phyloP scores from a whole-genome alignment of 1,139 yeast genomes.

The Pichia sp. region DNA sequence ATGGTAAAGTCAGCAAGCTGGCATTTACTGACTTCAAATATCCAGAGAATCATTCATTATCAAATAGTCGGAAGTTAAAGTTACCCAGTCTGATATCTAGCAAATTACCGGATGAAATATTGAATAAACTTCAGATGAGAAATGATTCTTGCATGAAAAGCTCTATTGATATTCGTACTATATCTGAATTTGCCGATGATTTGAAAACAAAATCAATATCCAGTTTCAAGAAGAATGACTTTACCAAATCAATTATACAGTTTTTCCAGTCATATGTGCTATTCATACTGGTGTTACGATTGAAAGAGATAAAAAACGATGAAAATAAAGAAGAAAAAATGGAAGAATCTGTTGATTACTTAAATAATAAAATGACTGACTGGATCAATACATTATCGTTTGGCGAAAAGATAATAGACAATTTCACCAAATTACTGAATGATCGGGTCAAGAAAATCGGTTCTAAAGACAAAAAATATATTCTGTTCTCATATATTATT shows the following conservation, averaged over 20 bases:
- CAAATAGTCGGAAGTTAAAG: slow-evolving; percentile 2
- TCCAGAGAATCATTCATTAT: not conserved
- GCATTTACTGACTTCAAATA: slow-evolving; percentile 4
- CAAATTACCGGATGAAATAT: slow-evolving; percentile 5
- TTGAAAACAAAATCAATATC: slow-evolving; percentile 2
- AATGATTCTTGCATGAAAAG: too few relatives aligned
- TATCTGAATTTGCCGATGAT: slow-evolving; percentile 3
- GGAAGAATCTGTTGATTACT: not conserved
- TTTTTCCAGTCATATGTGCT: slow-evolving; percentile 8
- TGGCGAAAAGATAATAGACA: slow-evolving; percentile 10
- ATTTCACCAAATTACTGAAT: slow-evolving; percentile 6
- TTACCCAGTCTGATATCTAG: slow-evolving; percentile 11
- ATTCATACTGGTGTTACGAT: slow-evolving; percentile 3
- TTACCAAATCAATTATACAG: slow-evolving; percentile 2
- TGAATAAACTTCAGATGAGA: not conserved
- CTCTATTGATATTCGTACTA: too few relatives aligned
- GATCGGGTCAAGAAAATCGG: not conserved
- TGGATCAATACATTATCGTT: slow-evolving; percentile 11
- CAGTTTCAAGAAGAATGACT: too few relatives aligned
- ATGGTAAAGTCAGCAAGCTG: not conserved
- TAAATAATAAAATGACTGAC: slow-evolving; percentile 11
- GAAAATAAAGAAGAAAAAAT: not conserved
- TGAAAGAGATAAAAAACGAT: slow-evolving; percentile 3
- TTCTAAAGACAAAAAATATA: not conserved
- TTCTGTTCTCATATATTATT: slow-evolving; percentile 2